These are phyloP conservation scores for Stephania japonica DNA, from an alignment of 164 flowering plant genomes.

Conservation along the genomic window DNA sequence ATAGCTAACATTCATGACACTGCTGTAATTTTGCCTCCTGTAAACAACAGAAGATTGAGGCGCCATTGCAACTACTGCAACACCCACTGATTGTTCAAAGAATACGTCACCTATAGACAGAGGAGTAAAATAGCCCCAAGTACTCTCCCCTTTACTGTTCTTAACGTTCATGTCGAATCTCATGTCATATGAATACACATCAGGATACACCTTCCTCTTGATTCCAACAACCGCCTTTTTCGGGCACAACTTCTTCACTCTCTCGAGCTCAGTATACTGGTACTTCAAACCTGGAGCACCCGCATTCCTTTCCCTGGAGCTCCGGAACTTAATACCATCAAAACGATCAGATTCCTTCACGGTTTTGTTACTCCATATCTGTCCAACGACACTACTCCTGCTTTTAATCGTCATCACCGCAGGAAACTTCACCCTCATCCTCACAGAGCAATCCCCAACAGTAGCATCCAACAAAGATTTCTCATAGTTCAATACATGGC, in stretches of 20 bases:
- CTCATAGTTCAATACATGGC: constrained; percentile 27
- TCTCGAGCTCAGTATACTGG: constrained; percentile 36
- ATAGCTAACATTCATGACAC: constrained; percentile 49
- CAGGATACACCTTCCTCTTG: constrained; percentile 32
- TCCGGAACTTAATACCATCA: constrained; percentile 22
- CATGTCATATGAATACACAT: constrained; percentile 38
- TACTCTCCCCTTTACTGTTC: constrained; percentile 10
- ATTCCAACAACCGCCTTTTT: constrained; percentile 14
- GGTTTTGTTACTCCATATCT: constrained; percentile 45
- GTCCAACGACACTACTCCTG: constrained; percentile 33
- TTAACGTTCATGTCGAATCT: constrained; percentile 33
- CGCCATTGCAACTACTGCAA: no score
- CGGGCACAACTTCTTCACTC: constrained; percentile 32
- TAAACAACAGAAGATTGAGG: constrained; percentile 11
- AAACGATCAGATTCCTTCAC: constrained; percentile 40
- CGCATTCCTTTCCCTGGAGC: constrained; percentile 4
- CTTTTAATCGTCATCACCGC: constrained; percentile 34
- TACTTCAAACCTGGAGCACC: constrained; percentile 33
- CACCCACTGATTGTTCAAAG: constrained; percentile 6
- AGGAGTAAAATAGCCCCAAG: constrained; percentile 36
- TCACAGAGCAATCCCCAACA: constrained; percentile 52
- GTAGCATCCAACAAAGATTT: constrained; percentile 26
- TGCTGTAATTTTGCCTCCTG: constrained; percentile 7
- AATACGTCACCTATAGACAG: constrained; percentile 30
- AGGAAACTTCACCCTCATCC: constrained; percentile 40